A percentile compares a stretch with the other conserved stretches of the same genome.
These are phyloP conservation scores for Apiotrichum porosum DNA, from an alignment of 1,284 basidiomycete species.

Conservation along the genomic window DNA sequence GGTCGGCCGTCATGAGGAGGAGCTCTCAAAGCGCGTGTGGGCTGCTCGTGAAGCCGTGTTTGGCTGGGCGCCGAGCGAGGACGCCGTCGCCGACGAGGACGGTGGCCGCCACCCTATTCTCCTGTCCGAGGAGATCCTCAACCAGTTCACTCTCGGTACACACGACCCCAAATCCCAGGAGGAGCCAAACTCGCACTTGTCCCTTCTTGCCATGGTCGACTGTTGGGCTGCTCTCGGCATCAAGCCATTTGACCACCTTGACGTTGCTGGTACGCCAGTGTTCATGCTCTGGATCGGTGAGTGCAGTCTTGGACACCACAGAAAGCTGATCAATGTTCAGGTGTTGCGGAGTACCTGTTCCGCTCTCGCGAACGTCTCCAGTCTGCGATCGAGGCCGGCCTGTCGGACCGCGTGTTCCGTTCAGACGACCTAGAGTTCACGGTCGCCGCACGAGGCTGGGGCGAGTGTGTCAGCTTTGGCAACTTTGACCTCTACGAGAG, in stretches of 20 bases:
- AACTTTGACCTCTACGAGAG: slow-evolving; percentile 82
- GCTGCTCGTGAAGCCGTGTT: slow-evolving; percentile 76
- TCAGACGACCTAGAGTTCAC: slow-evolving; percentile 91
- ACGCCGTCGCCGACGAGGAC: slow-evolving; percentile 34
- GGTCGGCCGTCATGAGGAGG: slow-evolving; percentile 69
- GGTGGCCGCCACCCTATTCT: slow-evolving; percentile 62
- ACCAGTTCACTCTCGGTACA: slow-evolving; percentile 77
- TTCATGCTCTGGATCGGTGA: slow-evolving; percentile 89
- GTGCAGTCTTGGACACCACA: slow-evolving; percentile 2
- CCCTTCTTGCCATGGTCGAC: slow-evolving; percentile 97
- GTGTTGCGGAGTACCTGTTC: slow-evolving; percentile 94
- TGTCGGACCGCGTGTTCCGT: slow-evolving; percentile 75
- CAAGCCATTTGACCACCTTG: slow-evolving; percentile 85
- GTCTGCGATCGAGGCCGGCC: slow-evolving; percentile 67
- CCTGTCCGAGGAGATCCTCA: slow-evolving; percentile 77
- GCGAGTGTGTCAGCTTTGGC: slow-evolving; percentile 87
- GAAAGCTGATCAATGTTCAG: slow-evolving; percentile 15
- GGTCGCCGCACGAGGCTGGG: slow-evolving; percentile 92
- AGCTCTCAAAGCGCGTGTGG: slow-evolving; percentile 68
- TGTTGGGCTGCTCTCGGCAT: slow-evolving; percentile 88
- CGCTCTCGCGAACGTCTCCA: slow-evolving; percentile 61
- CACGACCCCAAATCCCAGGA: slow-evolving; percentile 48
- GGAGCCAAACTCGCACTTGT: slow-evolving; percentile 77
- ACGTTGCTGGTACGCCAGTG: slow-evolving; percentile 90
- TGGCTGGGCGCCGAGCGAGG: slow-evolving; percentile 49